Base-by-base conservation (phyloP, 768 basidiomycete genomes). In the Amanita pallidorosea region DNA sequence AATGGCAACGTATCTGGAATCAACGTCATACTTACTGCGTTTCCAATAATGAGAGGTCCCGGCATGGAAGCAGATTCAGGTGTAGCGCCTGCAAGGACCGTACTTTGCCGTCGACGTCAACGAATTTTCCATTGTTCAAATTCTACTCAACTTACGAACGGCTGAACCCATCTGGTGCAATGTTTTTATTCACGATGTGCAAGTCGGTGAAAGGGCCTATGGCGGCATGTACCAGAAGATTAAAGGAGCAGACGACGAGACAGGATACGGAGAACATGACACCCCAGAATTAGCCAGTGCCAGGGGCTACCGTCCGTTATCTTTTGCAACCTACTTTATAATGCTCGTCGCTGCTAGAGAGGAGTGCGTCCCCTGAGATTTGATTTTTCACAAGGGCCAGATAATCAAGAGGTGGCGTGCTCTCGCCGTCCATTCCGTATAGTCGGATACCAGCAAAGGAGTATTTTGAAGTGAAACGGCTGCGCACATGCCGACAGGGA, bases 161-260 rank as follows among this genome's bases (percentile, higher is more conserved):
- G 56, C 33, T 45, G 48, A 67, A 74, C 15, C 75, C 75, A 58
- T 76, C 76, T 0, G 75, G 76, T 12, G 68, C 55, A 45, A 75
- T 70, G 13, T 60, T 50, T 49, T 61, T 64, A 59, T 75, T 75
- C 11, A 61, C 56, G 46, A 75, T 62, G 40, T 61, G 54, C 3
- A 75, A 56, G 34, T 68, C 55, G 2, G 60, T 55, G 20, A 23
- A 38, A 2, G 63, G 63, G 0, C 63, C 61, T 45, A 61, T 43
- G n/a, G 48, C 27, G 0, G 49, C 49, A 50, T 43, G 34, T 1
- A 18, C 49, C n/a, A 42, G 11, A 12, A 29, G 42, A 27, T 7
- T 13, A 4, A 50, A 7, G 18, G 49, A 23, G n/a, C 43, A 29
- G 13, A 27, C 41, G 5, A 42, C 40, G 20, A 50, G 22, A 25